Evolutionary conservation across 2,329 filamentous ascomycete species (phyloP), one percentile per base, ranked within the genome.

Genomic region (Blastomyces percursus): DNA sequence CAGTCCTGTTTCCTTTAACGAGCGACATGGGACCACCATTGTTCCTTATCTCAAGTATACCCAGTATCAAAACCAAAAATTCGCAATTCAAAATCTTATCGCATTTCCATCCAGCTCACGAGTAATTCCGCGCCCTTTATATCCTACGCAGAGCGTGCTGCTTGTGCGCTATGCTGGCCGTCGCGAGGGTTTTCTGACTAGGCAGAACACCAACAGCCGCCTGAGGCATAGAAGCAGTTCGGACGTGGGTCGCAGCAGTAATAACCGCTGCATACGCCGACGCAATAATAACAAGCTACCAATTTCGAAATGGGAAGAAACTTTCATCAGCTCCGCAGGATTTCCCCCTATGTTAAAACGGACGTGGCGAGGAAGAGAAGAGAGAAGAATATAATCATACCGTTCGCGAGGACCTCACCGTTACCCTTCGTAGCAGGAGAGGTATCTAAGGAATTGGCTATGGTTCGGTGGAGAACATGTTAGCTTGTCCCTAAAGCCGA

Each of bases 191-290:
- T 42, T 32, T 35, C 54, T 8, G 38, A 42, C 35, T 57, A 57
- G n/a, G 21, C 32, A 11, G 54, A 57, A 57, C 54, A 57, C 54
- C 54, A 57, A n/a, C 54, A 57, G 42, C 54, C n/a, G 4, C 54
- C 54, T 40, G 32, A 40, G 14, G 54, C 32, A 27, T 57, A 57
- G 54, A 57, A 57, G 54, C 54, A 57, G 54, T 57, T 57, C 35
- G 54, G 54, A 12, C 35, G 35, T 42, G 54, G 54, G n/a, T 57
- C 54, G 14, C 54, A 57, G 21, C 54, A 57, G 35, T 57, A 57
- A 42, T 57, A 57, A 9, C 54, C 54, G 11, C 19, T 14, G 54
- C 54, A 57, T 16, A 57, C 54, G 9, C 54, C 54, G 12, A 4
- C 54, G 35, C 54, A 57, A 8, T 27, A 42, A 27, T 57, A 57